These are phyloP conservation scores for Catunica adiposa DNA, from an alignment of 2,329 filamentous ascomycete species.

Conservation along the genomic window DNA sequence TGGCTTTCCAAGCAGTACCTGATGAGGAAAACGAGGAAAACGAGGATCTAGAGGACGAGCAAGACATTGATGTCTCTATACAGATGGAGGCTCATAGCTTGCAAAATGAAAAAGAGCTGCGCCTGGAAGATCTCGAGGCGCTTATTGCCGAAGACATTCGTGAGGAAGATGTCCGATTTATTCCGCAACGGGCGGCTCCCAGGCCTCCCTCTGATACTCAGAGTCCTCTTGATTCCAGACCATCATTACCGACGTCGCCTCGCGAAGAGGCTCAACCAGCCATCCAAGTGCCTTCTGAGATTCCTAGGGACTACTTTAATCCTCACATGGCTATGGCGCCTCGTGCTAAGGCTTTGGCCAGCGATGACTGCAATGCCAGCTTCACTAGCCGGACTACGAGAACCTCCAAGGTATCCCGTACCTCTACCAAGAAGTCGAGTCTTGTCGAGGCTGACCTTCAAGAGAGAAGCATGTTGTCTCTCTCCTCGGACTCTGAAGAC, in stretches of 20 bases:
- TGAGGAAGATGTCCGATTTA: constrained; percentile 7
- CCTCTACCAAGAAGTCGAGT: constrained; percentile 27
- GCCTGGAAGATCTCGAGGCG: constrained; percentile 10
- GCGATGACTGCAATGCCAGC: constrained; percentile 30
- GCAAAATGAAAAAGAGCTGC: constrained; percentile 13
- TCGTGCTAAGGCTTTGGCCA: background rate
- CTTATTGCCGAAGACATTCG: constrained; percentile 7
- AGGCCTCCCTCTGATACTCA: background rate
- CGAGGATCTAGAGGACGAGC: constrained; percentile 17
- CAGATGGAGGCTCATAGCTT: constrained; percentile 10
- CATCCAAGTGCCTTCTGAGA: background rate
- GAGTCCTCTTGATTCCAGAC: background rate
- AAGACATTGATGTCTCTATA: too few relatives aligned
- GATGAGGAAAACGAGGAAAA: constrained; percentile 16
- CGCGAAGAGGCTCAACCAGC: constrained; percentile 13
- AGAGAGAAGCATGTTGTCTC: constrained; percentile 37
- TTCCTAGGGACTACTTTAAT: constrained; percentile 8
- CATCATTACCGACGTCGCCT: constrained; percentile 14
- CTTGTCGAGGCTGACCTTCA: constrained; percentile 35
- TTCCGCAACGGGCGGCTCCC: constrained; percentile 2
- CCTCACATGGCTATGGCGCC: constrained; percentile 6
- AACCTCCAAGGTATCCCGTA: constrained; percentile 36
- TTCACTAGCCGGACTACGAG: constrained; percentile 39
- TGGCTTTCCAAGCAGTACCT: constrained; percentile 30
- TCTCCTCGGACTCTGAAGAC: constrained; percentile 42